Conservation (phyloP, 2,329 filamentous ascomycete genomes). For the Pseudogymnoascus sp. region DNA sequence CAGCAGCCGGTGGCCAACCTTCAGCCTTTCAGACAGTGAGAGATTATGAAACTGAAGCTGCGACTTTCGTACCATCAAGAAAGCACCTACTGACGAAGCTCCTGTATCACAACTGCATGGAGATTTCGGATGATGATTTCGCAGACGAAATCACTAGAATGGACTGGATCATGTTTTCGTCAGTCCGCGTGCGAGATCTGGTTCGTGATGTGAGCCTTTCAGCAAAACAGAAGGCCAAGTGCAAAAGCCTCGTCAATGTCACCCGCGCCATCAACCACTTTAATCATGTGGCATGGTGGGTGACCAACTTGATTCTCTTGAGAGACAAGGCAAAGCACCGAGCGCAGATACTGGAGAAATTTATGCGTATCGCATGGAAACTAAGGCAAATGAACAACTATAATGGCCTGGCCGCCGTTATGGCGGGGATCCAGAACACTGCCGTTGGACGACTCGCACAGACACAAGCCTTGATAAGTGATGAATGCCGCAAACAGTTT, state of each 20-base stretch:
- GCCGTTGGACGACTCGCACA: slow-evolving; percentile 75
- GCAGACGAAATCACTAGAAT: slow-evolving; percentile 89
- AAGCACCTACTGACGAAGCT: slow-evolving; percentile 68
- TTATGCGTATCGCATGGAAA: slow-evolving; percentile 82
- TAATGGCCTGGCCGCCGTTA: slow-evolving; percentile 86
- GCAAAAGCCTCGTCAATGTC: slow-evolving; percentile 72
- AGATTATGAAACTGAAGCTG: slow-evolving; percentile 71
- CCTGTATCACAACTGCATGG: slow-evolving; percentile 87
- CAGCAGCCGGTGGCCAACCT: slow-evolving; percentile 31
- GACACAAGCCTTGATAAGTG: slow-evolving; percentile 67
- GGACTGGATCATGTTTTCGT: slow-evolving; percentile 97
- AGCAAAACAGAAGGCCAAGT: slow-evolving; percentile 60
- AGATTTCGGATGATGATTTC: slow-evolving; percentile 72
- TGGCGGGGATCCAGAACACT: slow-evolving; percentile 85
- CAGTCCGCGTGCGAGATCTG: slow-evolving; percentile 85
- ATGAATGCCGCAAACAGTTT: slow-evolving; percentile 70
- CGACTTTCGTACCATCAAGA: slow-evolving; percentile 59
- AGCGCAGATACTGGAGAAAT: slow-evolving; percentile 84
- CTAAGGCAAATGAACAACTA: slow-evolving; percentile 92
- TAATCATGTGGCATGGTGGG: slow-evolving; percentile 76
- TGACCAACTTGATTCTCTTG: slow-evolving; percentile 74
- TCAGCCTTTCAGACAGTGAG: slow-evolving; percentile 55
- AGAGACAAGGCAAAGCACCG: slow-evolving; percentile 95
- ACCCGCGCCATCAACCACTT: slow-evolving; percentile 93
- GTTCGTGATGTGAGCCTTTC: slow-evolving; percentile 82